phyloP scores from a whole-genome alignment of 331 rosid species.

The Malus hybrid region DNA sequence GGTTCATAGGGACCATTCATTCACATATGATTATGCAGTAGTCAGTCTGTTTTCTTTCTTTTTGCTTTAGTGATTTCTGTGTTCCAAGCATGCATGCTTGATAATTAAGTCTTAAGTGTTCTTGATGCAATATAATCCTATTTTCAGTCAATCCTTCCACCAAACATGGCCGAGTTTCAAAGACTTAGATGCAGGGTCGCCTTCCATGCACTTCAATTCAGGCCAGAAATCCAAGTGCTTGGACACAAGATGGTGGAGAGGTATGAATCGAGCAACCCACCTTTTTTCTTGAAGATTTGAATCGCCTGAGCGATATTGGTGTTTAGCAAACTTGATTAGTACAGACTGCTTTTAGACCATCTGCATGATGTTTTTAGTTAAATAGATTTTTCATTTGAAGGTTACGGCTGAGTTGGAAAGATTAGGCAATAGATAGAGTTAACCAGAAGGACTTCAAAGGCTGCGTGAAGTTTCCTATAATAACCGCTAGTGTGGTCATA shows the following conservation, averaged over 20 bases:
- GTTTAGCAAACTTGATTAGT: not conserved
- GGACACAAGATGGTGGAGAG: conserved; percentile 72
- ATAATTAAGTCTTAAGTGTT: not conserved
- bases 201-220: conserved; percentile 88
- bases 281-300: conserved; percentile 10
- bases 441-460: not conserved
- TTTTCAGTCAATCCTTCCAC: conserved; percentile 86
- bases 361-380: no score
- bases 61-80: not conserved
- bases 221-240: conserved; percentile 74
- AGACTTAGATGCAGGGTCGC: conserved; percentile 97
- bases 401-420: no score
- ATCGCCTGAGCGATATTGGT: not conserved
- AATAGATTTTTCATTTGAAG: no score
- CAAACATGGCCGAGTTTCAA: conserved; percentile 84
- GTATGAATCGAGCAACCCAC: conserved; percentile 33
- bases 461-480: not conserved
- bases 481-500: not conserved
- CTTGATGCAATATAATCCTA: not conserved
- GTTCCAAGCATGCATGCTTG: not conserved
- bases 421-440: not conserved
- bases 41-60: not conserved
- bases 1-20: not conserved
- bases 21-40: not conserved
- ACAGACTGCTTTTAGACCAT: no score